Percentiles rank a stretch among this genome's conserved stretches.
These are phyloP conservation scores for Kondoa malvinella DNA, from an alignment of 768 basidiomycete species.

Conservation along the genomic window DNA sequence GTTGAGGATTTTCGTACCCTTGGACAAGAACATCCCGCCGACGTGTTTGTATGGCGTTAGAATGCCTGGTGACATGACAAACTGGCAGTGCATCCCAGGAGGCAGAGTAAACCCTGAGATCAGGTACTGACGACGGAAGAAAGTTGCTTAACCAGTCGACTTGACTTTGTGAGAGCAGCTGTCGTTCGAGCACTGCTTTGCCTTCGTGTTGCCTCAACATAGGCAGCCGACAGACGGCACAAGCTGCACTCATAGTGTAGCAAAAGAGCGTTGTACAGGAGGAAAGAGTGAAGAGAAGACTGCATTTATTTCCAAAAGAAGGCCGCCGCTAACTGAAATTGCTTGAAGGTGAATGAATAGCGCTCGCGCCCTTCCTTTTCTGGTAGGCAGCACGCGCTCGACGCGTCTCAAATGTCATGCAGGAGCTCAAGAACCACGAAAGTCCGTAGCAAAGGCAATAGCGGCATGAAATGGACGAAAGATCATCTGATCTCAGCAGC, in stretches of 20 bases:
- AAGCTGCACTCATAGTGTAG: background rate
- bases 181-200: background rate
- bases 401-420: too few species aligned
- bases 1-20: background rate
- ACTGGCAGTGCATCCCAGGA: background rate
- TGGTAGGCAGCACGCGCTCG: too few species aligned
- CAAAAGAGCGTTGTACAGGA: too few species aligned
- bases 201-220: background rate
- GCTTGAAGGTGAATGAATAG: too few species aligned
- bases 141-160: background rate
- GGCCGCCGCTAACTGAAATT: too few species aligned
- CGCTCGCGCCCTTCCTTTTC: too few species aligned
- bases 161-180: background rate
- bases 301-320: too few species aligned
- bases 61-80: background rate
- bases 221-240: background rate
- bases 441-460: too few species aligned
- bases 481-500: too few species aligned
- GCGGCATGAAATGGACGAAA: too few species aligned
- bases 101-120: background rate
- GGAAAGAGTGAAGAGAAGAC: background rate
- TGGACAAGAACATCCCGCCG: background rate
- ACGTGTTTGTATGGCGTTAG: background rate
- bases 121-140: background rate
- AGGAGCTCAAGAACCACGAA: too few species aligned